Base-by-base conservation (phyloP, 2,329 filamentous ascomycete species). In the Pseudogymnoascus sp. region DNA sequence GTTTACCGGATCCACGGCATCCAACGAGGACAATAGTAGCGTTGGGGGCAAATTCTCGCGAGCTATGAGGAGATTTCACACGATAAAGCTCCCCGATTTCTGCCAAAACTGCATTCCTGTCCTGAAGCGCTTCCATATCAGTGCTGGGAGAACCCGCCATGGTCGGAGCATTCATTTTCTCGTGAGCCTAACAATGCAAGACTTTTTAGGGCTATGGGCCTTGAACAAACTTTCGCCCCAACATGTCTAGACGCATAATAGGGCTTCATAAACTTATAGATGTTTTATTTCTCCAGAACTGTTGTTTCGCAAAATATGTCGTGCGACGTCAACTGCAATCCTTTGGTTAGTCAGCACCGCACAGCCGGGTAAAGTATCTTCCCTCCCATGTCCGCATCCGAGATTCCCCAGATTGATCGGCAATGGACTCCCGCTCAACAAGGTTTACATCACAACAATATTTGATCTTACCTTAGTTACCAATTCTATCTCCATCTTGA, bases 1-100 rank as follows among this genome's bases (percentile, higher is more conserved):
- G 88, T 73, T 92, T 92, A n/a, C 89, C 89, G 4, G 87, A 84
- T 10, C 88, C 89, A 12, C 87, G 84, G 62, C 90, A 85, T 1
- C 89, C 89, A 21, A 89, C 82, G n/a, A 92, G 78, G 5, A 92
- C 82, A 62, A 92, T 84, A 1, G 89, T 90, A 1, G 87, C 85
- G 76, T 89, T 81, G 8, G 64, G 62, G 35, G 62, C 62, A 58
- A 73, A 73, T n/a, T 67, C 62, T 64, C 70, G 63, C 75, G 72
- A 66, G 78, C 76, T 39, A 75, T 76, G 21, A 76, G 75, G 0
- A 77, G 77, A 37, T 74, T 73, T 61, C 27, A 59, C 33, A 27
- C 58, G 58, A 59, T 59, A 37, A 59, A 59, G 58, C 33, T 59
- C 58, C 25, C 36, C 58, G 33, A 59, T 59, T 59, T 59, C 58